Evolutionary conservation across 179 eudicot genomes (phyloP), one percentile per base, ranked within the genome.

Genomic region (Drosera spatulata): DNA sequence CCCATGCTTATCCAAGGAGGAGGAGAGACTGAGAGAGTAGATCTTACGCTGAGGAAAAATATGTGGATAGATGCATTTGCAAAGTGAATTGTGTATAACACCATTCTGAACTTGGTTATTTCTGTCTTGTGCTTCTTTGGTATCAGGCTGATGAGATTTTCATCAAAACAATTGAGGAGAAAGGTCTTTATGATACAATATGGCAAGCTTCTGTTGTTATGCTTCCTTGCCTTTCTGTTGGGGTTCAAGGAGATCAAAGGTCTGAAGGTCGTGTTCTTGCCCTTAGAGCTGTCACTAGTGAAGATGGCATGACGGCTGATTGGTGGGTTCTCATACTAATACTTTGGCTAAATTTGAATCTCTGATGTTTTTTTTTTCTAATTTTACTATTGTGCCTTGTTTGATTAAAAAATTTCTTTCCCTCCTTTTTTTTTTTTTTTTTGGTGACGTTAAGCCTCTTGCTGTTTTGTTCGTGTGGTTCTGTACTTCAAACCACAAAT

Each of bases 201-300:
- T 91, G 98, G 98, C 98, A 91, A 91, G 98, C 98, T 40, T 91
- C 89, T 71, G 96, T 90, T 47, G 98, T 91, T 42, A 84, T 88
- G 79, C 71, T 91, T 67, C 95, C 91, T 6, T 70, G 85, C 52
- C 72, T 74, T 64, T 77, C 96, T 40, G 96, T 89, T 50, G 98
- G 98, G 33, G 98, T 88, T 64, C 98, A 91, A 82, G 98, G 98
- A 58, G 98, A 91, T 78, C 93, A 86, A 67, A 82, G 98, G 76
- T 88, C 95, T n/a, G 85, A 88, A 69, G 83, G 93, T 45, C 82
- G 83, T 73, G 95, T 82, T 58, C 88, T 91, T 50, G 85, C 95
- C 45, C 85, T 91, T 14, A 77, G 98, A 78, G 98, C 96, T 53
- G 95, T 88, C 50, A 88, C 98, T 55, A 91, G 98, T 74, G 87